Conservation (phyloP, 306 rosid genomes). For the Rosa multiflora region DNA sequence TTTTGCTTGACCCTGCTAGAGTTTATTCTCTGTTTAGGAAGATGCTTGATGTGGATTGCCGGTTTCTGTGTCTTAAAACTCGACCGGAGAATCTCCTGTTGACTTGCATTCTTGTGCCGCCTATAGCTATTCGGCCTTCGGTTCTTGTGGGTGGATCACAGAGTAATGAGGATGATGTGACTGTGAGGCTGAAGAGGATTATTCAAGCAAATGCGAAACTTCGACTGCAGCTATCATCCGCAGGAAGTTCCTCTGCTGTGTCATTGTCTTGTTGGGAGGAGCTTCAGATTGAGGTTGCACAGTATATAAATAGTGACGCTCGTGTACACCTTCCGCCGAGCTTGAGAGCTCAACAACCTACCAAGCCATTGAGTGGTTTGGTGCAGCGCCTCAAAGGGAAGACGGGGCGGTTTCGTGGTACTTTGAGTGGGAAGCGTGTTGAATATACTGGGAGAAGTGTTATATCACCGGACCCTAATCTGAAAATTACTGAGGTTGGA, state of each 20-base stretch:
- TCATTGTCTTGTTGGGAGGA: background rate
- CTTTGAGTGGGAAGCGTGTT: constrained; percentile 88
- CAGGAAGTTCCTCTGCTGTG: background rate
- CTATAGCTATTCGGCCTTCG: constrained; percentile 84
- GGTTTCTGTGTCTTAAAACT: constrained; percentile 61
- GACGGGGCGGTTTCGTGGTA: constrained; percentile 90
- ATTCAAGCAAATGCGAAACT: constrained; percentile 60
- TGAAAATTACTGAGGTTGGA: constrained; percentile 93
- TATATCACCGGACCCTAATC: constrained; percentile 92
- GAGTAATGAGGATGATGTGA: constrained; percentile 92
- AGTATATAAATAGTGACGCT: constrained; percentile 78
- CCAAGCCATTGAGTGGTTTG: constrained; percentile 65
- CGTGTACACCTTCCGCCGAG: constrained; percentile 41
- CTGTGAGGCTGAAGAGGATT: constrained; percentile 70
- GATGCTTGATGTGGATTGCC: constrained; percentile 81
- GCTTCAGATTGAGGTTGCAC: constrained; percentile 80
- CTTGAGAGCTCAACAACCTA: constrained; percentile 7
- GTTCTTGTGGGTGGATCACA: constrained; percentile 69
- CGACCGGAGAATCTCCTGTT: constrained; percentile 76
- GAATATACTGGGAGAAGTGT: constrained; percentile 92
- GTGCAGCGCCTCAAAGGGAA: constrained; percentile 94
- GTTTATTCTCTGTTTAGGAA: constrained; percentile 63
- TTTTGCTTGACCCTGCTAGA: constrained; percentile 47
- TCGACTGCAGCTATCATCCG: constrained; percentile 36
- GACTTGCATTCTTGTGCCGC: constrained; percentile 73